Conservation (phyloP, 768 basidiomycete genomes). For the Suillus decipiens region DNA sequence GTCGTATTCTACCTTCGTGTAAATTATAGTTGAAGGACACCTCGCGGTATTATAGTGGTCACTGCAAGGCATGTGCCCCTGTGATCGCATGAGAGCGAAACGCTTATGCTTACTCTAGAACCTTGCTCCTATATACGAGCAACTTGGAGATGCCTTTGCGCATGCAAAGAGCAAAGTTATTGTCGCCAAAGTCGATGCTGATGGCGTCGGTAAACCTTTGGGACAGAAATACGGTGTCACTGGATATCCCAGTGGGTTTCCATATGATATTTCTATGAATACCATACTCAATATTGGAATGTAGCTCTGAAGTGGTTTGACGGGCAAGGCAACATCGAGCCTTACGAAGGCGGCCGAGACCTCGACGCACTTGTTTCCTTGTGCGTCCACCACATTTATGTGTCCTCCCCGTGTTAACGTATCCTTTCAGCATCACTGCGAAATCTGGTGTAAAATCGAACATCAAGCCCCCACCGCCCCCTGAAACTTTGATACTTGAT, state of each 20-base stretch:
- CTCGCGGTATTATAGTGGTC: conserved; percentile 52
- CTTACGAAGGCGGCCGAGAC: conserved; percentile 80
- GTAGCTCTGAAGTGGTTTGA: conserved; percentile 92
- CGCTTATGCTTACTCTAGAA: conserved; percentile 46
- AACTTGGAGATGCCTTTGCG: conserved; percentile 85
- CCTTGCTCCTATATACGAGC: conserved; percentile 86
- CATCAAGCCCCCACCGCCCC: conserved; percentile 82
- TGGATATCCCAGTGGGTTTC: conserved; percentile 79
- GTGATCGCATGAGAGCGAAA: background rate
- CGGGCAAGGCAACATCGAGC: conserved; percentile 60
- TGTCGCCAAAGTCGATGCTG: conserved; percentile 92
- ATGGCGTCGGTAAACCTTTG: conserved; percentile 77
- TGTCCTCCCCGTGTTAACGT: background rate
- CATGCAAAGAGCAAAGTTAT: conserved; percentile 80
- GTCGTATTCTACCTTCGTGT: conserved; percentile 25
- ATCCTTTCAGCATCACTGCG: conserved; percentile 56
- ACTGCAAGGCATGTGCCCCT: conserved; percentile 71
- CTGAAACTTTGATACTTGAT: conserved; percentile 68
- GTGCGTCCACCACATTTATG: conserved; percentile 44
- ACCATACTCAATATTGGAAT: conserved; percentile 15
- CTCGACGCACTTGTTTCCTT: conserved; percentile 74
- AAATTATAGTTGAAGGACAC: background rate
- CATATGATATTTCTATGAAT: background rate
- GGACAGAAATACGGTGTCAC: conserved; percentile 79
- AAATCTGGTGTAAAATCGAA: conserved; percentile 85